These are phyloP conservation scores for Waltergamsia citrina DNA, from an alignment of 2,329 filamentous ascomycete species.

Conservation along the genomic window DNA sequence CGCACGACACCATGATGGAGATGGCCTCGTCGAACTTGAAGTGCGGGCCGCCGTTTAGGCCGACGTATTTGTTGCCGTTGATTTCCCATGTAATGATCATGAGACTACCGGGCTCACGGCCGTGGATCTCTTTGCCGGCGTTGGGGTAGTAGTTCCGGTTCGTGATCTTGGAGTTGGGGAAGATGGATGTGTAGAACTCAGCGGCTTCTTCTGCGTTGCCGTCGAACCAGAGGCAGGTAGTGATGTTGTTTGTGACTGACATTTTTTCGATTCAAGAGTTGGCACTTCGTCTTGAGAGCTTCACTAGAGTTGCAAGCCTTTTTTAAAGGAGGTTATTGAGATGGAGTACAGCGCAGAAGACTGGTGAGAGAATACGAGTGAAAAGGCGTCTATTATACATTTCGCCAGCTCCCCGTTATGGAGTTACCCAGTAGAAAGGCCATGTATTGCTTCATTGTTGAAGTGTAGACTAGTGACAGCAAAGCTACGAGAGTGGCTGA, in stretches of 20 bases:
- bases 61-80: constrained; percentile 27
- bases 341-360: too few relatives aligned
- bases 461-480: too few relatives aligned
- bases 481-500: too few relatives aligned
- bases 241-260: constrained; percentile 8
- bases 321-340: too few relatives aligned
- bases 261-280: too few relatives aligned
- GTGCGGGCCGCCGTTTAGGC: constrained; percentile 30
- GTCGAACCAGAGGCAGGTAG: constrained; percentile 31
- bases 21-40: constrained; percentile 29
- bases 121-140: constrained; percentile 16
- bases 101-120: constrained; percentile 18
- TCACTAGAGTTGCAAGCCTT: too few relatives aligned
- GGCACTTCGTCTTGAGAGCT: too few relatives aligned
- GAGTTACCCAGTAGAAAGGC: too few relatives aligned
- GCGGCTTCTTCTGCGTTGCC: constrained; percentile 29
- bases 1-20: constrained; percentile 33
- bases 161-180: constrained; percentile 24
- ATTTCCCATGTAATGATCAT: constrained; percentile 28
- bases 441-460: too few relatives aligned
- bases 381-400: too few relatives aligned
- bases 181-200: constrained; percentile 28
- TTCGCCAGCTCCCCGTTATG: too few relatives aligned
- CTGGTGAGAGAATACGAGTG: too few relatives aligned
- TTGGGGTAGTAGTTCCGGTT: constrained; percentile 16